Conservation (phyloP, 768 basidiomycete species). For the Rhizopogon salebrosus region DNA sequence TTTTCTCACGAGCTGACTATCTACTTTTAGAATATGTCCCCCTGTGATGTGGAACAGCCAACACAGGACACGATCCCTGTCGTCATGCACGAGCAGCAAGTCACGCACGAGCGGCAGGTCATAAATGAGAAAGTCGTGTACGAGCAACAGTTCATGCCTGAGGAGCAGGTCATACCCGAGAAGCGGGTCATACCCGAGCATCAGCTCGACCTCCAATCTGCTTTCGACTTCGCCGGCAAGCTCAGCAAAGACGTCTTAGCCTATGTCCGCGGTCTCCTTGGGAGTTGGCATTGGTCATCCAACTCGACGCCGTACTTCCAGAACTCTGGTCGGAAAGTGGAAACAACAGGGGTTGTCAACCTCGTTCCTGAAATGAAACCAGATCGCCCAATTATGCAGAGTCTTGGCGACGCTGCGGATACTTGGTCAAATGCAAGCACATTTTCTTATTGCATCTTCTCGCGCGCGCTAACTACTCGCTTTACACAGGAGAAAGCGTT, state of each 20-base stretch:
- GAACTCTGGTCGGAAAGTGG: conserved; percentile 48
- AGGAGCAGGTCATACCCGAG: too few species aligned
- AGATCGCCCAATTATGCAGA: conserved; percentile 62
- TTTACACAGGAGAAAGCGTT: conserved; percentile 81
- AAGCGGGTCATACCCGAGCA: too few species aligned
- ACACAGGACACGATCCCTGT: conserved; percentile 82
- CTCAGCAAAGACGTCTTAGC: conserved; percentile 56
- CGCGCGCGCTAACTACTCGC: conserved; percentile 6
- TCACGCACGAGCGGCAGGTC: too few species aligned
- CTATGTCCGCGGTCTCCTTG: conserved; percentile 68
- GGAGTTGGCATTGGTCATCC: conserved; percentile 74
- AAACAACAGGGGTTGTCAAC: conserved; percentile 47
- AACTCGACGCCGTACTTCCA: conserved; percentile 73
- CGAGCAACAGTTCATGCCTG: too few species aligned
- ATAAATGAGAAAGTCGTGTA: too few species aligned
- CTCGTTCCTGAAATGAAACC: conserved; percentile 43
- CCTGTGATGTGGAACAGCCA: conserved; percentile 80
- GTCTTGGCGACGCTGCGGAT: conserved; percentile 70
- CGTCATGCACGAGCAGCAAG: conserved; percentile 68
- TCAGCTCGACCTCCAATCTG: too few species aligned
- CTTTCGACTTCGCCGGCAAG: too few species aligned
- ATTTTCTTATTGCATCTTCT: background rate
- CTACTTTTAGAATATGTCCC: conserved; percentile 70
- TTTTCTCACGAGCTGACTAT: conserved; percentile 8
- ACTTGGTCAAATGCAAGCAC: conserved; percentile 58